Base-by-base conservation (phyloP, 768 basidiomycete genomes). In the Lactifluus pinguis region DNA sequence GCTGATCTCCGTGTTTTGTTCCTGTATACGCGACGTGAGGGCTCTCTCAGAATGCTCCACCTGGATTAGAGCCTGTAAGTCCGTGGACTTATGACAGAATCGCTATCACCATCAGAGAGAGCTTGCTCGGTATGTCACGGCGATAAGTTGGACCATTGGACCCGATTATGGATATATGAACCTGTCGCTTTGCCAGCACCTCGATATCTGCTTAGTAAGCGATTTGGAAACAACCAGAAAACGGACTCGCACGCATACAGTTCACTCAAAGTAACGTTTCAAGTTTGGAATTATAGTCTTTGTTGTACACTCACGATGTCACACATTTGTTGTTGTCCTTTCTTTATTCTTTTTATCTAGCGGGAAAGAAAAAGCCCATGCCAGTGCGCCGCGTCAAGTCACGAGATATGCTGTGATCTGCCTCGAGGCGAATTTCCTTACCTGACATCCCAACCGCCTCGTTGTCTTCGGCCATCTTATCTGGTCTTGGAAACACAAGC, bases 371-470 rank as follows among this genome's bases (percentile, higher is more conserved):
- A 38, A 56, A 44, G n/a, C 25, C 25, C 9, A 39, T 17, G 51
- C 57, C 9, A 41, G 54, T 51, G 57, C 61, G 57, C 49, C 57
- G 64, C 62, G 61, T 32, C 50, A 53, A 47, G 55, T 48, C 32
- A 52, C 52, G 60, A 61, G 44, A 56, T 60, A 64, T 65, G 62
- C 50, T 59, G 64, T 65, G 65, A 65, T 58, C 53, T 34, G 62
- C 65, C 65, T 66, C 65, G 65, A 66, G 62, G 65, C 65, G 50
- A 61, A 58, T 66, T 66, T 60, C 65, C 65, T 47, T 60, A 66
- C 61, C 53, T 51, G 62, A 58, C n/a, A 29, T 19, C 4, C 19
- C 30, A 48, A 6, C 55, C 52, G 52, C 65, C 65, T 66, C 65
- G 55, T 66, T 66, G 65, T 59, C 53, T 53, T 60, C 62, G 56